These are phyloP conservation scores for Calonectria montana DNA, from an alignment of 2,329 filamentous ascomycete genomes.

Conservation along the genomic window DNA sequence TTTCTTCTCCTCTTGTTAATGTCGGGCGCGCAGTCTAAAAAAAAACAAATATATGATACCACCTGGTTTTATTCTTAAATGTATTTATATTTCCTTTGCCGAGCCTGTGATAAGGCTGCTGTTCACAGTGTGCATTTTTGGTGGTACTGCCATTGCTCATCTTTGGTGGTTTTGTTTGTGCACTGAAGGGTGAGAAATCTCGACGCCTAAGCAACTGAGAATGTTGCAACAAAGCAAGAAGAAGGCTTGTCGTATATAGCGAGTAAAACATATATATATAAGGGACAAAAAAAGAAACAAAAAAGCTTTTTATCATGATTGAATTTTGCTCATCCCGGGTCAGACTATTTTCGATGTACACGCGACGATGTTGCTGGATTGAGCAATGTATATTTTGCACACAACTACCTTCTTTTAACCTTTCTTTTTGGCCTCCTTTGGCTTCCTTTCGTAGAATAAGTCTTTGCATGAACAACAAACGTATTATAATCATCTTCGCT, in stretches of 20 bases:
- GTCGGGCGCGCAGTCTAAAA: not conserved
- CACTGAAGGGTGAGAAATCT: not conserved
- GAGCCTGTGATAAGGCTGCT: not conserved
- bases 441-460: not conserved
- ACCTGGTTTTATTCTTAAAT: not conserved
- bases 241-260: not conserved
- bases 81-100: not conserved
- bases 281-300: not conserved
- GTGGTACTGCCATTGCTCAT: not conserved
- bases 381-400: no score
- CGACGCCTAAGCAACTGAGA: not conserved
- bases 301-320: not conserved
- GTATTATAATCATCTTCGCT: not conserved
- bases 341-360: no score
- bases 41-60: not conserved
- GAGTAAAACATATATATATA: not conserved
- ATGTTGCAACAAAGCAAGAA: not conserved
- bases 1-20: not conserved
- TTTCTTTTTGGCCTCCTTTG: not conserved
- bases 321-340: no score
- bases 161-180: not conserved
- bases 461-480: not conserved
- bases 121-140: not conserved
- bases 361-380: no score
- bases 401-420: not conserved